These are phyloP conservation scores for Viridothelium virens DNA, from an alignment of 495 filamentous ascomycete genomes.

Conservation along the genomic window DNA sequence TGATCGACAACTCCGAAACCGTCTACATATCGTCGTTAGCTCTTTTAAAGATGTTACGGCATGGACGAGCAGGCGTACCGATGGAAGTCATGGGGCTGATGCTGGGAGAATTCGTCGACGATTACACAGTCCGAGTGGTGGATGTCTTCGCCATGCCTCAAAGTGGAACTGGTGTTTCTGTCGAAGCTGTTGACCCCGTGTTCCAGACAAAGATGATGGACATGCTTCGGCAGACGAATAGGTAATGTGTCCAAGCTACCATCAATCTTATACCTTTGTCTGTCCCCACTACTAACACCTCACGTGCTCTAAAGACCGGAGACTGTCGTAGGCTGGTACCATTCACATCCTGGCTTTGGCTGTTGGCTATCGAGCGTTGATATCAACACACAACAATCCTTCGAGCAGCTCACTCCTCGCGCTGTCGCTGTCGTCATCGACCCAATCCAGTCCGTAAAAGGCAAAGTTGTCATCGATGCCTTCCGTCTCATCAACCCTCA, in stretches of 20 bases:
- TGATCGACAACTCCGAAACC: slow-evolving; percentile 98
- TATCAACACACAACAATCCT: slow-evolving; percentile 99
- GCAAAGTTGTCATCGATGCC: slow-evolving; percentile 98
- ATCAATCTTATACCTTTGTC: slow-evolving; percentile 11
- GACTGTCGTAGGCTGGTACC: slow-evolving; percentile 98
- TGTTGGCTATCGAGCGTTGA: slow-evolving; percentile 98
- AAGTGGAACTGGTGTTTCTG: slow-evolving; percentile 94
- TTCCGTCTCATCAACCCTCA: slow-evolving; percentile 99
- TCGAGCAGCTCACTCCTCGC: slow-evolving; percentile 92
- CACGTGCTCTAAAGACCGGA: slow-evolving; percentile 59
- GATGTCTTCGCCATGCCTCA: slow-evolving; percentile 99
- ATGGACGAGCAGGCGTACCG: slow-evolving; percentile 92
- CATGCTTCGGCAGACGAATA: slow-evolving; percentile 92
- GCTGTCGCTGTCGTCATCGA: slow-evolving; percentile 97
- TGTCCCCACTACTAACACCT: slow-evolving; percentile 11
- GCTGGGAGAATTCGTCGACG: slow-evolving; percentile 97
- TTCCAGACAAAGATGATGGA: slow-evolving; percentile 99
- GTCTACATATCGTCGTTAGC: slow-evolving; percentile 98
- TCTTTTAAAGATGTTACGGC: slow-evolving; percentile 94
- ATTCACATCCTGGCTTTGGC: slow-evolving; percentile 97
- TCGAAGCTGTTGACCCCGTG: slow-evolving; percentile 95
- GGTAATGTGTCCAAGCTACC: slow-evolving; percentile 44
- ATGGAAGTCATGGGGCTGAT: slow-evolving; percentile 99
- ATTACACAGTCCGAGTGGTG: slow-evolving; percentile 95
- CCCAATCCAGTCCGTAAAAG: slow-evolving; percentile 97